Evolutionary conservation across 2,329 filamentous ascomycete species (phyloP).

Genomic region (Colletotrichum tabaci): DNA sequence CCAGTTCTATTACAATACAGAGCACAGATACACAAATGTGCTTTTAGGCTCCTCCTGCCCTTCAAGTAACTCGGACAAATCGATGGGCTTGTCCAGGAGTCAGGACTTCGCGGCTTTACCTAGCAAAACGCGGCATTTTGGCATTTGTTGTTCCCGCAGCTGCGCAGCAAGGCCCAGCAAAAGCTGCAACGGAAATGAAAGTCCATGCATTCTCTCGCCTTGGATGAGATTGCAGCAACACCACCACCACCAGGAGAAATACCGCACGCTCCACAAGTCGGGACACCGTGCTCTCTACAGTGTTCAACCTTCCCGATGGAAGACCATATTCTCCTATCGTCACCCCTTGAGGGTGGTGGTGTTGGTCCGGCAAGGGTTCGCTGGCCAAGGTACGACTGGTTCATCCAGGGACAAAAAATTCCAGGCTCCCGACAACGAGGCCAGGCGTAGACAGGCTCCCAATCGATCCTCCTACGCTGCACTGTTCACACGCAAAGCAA

Average conservation of each 20-base stretch:
- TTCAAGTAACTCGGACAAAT: constrained; percentile 7
- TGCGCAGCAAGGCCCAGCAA: constrained; percentile 26
- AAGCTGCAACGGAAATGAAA: constrained; percentile 26
- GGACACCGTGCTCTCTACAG: constrained; percentile 29
- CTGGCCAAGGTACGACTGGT: constrained; percentile 25
- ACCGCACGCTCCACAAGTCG: constrained; percentile 36
- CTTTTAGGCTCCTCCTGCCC: constrained; percentile 1
- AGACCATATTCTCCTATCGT: neutral
- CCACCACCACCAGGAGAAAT: constrained; percentile 28
- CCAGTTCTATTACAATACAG: constrained; percentile 5
- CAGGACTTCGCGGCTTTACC: neutral
- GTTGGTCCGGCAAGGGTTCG: constrained; percentile 10
- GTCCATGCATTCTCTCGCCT: neutral
- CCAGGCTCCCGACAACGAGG: neutral
- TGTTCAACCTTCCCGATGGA: constrained; percentile 13
- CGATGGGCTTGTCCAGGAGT: neutral
- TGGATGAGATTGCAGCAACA: constrained; percentile 31
- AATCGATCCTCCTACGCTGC: constrained; percentile 1
- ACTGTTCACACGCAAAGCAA: constrained; percentile 25
- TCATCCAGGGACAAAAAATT: constrained; percentile 3
- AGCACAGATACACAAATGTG: neutral
- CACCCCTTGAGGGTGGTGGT: constrained; percentile 16
- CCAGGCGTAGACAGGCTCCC: neutral
- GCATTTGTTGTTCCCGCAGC: constrained; percentile 22
- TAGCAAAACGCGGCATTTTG: constrained; percentile 39